These are phyloP conservation scores for Tolypocladium capitatum DNA, from an alignment of 2,329 filamentous ascomycete species.

Conservation along the genomic window DNA sequence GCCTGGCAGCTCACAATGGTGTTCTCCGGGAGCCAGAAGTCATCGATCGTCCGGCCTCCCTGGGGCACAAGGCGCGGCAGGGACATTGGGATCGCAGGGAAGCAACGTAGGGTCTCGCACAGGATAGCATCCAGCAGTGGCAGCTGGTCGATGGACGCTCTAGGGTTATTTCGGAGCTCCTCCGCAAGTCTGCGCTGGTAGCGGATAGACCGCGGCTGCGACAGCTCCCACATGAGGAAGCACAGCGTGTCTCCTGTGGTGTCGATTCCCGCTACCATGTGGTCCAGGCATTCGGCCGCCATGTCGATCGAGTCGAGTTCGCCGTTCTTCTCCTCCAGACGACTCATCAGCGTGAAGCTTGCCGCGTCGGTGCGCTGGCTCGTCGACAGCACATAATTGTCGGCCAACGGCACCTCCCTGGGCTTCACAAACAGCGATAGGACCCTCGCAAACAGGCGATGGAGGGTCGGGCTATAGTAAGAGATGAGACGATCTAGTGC, in stretches of 20 bases:
- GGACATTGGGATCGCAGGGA: slow-evolving; percentile 53
- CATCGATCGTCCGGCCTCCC: slow-evolving; percentile 42
- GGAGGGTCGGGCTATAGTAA: slow-evolving; percentile 41
- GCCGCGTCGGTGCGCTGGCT: slow-evolving; percentile 31
- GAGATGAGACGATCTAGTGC: slow-evolving; percentile 42
- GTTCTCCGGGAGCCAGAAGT: slow-evolving; percentile 35
- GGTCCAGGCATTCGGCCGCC: slow-evolving; percentile 57
- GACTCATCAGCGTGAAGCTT: slow-evolving; percentile 43
- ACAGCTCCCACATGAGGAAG: slow-evolving; percentile 60
- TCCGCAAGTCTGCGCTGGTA: slow-evolving; percentile 38
- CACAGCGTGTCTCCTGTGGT: slow-evolving; percentile 58
- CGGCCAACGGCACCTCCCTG: slow-evolving; percentile 43
- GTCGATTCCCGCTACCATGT: slow-evolving; percentile 60
- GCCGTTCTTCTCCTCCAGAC: slow-evolving; percentile 37
- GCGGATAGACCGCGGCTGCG: slow-evolving; percentile 37
- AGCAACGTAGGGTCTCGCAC: slow-evolving; percentile 47
- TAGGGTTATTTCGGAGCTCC: slow-evolving; percentile 33
- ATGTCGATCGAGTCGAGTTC: slow-evolving; percentile 39
- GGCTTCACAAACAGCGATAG: slow-evolving; percentile 38
- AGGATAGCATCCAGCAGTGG: slow-evolving; percentile 51
- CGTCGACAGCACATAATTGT: slow-evolving; percentile 43
- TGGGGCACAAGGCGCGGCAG: slow-evolving; percentile 45
- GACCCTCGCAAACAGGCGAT: slow-evolving; percentile 31
- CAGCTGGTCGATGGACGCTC: slow-evolving; percentile 32
- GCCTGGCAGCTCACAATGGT: slow-evolving; percentile 49